Conservation (phyloP, 1,139 yeast genomes). For the Torulaspora pretoriensis region DNA sequence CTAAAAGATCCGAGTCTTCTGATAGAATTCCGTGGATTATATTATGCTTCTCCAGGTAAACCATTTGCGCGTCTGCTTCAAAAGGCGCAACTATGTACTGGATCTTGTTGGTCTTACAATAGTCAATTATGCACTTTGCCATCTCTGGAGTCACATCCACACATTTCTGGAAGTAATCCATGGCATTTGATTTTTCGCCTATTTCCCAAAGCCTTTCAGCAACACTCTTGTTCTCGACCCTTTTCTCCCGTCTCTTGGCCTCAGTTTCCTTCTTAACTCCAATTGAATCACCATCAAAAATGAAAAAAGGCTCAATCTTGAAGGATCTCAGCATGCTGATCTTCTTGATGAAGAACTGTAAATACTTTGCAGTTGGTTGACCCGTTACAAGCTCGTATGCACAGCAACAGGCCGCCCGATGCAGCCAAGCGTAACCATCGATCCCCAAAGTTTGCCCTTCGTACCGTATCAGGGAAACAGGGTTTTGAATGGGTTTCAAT, state of each 20-base stretch:
- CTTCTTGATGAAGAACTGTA: slow-evolving; percentile 55
- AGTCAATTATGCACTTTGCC: slow-evolving; percentile 82
- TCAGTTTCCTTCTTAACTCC: slow-evolving; percentile 81
- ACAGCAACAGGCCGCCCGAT: slow-evolving; percentile 77
- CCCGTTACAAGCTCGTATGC: slow-evolving; percentile 77
- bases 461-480: slow-evolving; percentile 54
- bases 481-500: slow-evolving; percentile 66
- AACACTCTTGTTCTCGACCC: slow-evolving; percentile 54
- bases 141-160: slow-evolving; percentile 86
- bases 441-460: slow-evolving; percentile 79
- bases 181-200: slow-evolving; percentile 59
- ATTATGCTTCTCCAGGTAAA: slow-evolving; percentile 72
- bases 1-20: slow-evolving; percentile 88
- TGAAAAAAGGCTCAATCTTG: slow-evolving; percentile 79
- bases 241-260: slow-evolving; percentile 50
- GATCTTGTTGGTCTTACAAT: slow-evolving; percentile 55
- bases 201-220: slow-evolving; percentile 49
- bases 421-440: slow-evolving; percentile 97
- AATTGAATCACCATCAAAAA: slow-evolving; percentile 87
- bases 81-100: slow-evolving; percentile 91
- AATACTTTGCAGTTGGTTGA: slow-evolving; percentile 62
- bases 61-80: slow-evolving; percentile 98
- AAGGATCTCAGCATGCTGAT: slow-evolving; percentile 62
- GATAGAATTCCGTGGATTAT: slow-evolving; percentile 81
- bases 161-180: slow-evolving; percentile 68